Evolutionary conservation across 1,284 basidiomycete genomes (phyloP).

Genomic region (Ganoderma boninense): DNA sequence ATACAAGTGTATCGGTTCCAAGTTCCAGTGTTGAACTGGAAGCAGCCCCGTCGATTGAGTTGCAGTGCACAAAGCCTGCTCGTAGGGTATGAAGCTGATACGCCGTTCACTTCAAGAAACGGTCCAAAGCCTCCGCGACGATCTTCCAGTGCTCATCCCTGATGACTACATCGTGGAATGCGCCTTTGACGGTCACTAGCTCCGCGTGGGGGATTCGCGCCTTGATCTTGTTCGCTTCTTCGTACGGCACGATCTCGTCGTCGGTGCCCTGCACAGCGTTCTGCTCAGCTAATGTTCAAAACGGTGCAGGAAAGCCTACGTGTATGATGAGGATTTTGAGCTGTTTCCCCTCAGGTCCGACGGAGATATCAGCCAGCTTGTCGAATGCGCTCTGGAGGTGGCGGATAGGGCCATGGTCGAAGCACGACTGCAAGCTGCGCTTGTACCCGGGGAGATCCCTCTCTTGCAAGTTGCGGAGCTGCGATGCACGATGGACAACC

Average conservation of each 20-base stretch:
- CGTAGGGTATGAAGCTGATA: not conserved
- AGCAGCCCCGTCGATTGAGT: not conserved
- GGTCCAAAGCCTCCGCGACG: conserved; percentile 48
- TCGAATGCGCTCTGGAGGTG: conserved; percentile 36
- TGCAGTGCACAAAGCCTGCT: too few species aligned
- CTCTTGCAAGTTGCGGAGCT: conserved; percentile 35
- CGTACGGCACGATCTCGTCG: conserved; percentile 68
- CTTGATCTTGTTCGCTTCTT: conserved; percentile 62
- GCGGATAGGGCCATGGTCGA: conserved; percentile 35
- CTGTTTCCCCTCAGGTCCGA: conserved; percentile 40
- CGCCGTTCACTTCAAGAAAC: conserved; percentile 43
- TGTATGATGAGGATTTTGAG: conserved; percentile 64
- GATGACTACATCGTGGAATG: conserved; percentile 51
- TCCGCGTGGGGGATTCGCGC: conserved; percentile 59
- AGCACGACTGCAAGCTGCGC: conserved; percentile 31
- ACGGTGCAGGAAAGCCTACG: conserved; percentile 46
- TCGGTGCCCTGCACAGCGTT: conserved; percentile 57
- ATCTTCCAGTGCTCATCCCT: conserved; percentile 62
- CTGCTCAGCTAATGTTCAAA: not conserved
- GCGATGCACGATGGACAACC: not conserved
- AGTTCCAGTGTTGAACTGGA: not conserved
- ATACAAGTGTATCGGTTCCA: not conserved
- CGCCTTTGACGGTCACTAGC: conserved; percentile 65
- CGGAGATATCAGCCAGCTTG: conserved; percentile 24
- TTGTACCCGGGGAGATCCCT: conserved; percentile 36